These are phyloP conservation scores for Tetrapisispora taiwanensis DNA, from an alignment of 805 yeast species.

Conservation along the genomic window DNA sequence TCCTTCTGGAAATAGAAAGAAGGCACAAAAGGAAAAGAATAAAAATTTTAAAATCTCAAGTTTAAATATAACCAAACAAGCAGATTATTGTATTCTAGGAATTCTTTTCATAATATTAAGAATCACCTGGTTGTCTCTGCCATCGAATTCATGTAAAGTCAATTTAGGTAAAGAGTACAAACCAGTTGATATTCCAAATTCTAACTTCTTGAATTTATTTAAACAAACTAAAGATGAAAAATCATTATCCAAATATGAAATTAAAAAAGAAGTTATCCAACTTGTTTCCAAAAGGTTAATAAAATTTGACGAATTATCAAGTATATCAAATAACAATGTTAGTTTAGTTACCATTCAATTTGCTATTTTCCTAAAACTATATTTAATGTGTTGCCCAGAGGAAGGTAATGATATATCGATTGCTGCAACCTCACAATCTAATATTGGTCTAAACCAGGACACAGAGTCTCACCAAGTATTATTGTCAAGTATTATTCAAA, in stretches of 20 bases:
- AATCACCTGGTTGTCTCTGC: slow-evolving; percentile 46
- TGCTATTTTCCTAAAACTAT: slow-evolving; percentile 46
- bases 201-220: neutral
- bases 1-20: neutral
- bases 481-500: slow-evolving; percentile 47
- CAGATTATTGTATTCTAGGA: slow-evolving; percentile 38
- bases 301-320: slow-evolving; percentile 27
- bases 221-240: slow-evolving; percentile 18
- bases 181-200: neutral
- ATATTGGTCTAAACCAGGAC: slow-evolving; percentile 28
- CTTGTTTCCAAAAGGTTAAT: slow-evolving; percentile 23
- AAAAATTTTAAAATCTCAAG: neutral
- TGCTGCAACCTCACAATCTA: neutral
- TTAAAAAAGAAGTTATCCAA: slow-evolving; percentile 20
- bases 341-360: slow-evolving; percentile 42
- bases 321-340: slow-evolving; percentile 26
- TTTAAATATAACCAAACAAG: slow-evolving; percentile 25
- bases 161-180: slow-evolving; percentile 14
- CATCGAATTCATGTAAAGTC: slow-evolving; percentile 32
- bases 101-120: slow-evolving; percentile 44
- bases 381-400: slow-evolving; percentile 42
- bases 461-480: slow-evolving; percentile 49
- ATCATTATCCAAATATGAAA: slow-evolving; percentile 18
- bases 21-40: neutral
- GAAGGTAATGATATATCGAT: slow-evolving; percentile 25